Evolutionary conservation across 2,329 filamentous ascomycete genomes (phyloP).

Genomic region (Hymenoscyphus occultus): DNA sequence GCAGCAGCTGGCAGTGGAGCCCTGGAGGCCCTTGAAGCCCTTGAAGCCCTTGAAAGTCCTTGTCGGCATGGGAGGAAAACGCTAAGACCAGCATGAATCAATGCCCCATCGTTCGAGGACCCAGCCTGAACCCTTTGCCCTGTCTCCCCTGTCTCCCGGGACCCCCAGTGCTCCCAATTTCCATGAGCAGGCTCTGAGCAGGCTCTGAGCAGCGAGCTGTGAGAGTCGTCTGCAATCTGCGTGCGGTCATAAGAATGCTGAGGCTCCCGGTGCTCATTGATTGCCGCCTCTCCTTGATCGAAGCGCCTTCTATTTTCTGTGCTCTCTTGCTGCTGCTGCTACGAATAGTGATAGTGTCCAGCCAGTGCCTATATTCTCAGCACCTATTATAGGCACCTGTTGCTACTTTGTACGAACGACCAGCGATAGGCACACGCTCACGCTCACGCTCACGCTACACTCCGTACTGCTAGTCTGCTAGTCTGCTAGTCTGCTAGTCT

Average conservation of each 20-base stretch:
- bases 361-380: too few relatives aligned
- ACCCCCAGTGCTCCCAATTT: not conserved
- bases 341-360: too few relatives aligned
- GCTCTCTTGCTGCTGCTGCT: not conserved
- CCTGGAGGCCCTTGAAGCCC: not conserved
- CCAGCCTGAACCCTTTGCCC: not conserved
- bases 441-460: not conserved
- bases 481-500: too few relatives aligned
- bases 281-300: not conserved
- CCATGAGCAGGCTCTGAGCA: not conserved
- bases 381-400: too few relatives aligned
- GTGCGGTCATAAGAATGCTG: not conserved
- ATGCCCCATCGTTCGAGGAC: constrained; percentile 5
- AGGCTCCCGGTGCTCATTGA: not conserved
- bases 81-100: constrained; percentile 12
- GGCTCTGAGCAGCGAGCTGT: not conserved
- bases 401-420: too few relatives aligned
- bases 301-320: not conserved
- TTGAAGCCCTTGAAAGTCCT: not conserved
- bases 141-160: not conserved
- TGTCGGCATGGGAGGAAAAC: not conserved
- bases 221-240: not conserved
- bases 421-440: not conserved
- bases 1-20: not conserved
- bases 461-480: too few relatives aligned